Evolutionary conservation across 2,329 filamentous ascomycete genomes (phyloP), one percentile per base, ranked within the genome.

Genomic region (Corinectria fuckeliana): DNA sequence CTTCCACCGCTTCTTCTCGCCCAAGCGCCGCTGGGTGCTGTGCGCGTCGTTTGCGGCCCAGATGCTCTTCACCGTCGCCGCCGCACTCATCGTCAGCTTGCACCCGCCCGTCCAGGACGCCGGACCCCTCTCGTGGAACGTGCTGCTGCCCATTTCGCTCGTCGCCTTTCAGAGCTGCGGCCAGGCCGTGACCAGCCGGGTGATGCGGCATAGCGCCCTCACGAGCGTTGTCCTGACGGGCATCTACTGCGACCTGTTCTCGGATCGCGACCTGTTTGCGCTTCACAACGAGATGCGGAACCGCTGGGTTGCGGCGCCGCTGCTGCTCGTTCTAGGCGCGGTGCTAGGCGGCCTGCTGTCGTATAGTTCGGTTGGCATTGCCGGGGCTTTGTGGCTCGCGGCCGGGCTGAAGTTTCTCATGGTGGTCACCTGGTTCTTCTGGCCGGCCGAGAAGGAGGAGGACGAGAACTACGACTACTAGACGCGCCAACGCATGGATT

Each of bases 161-260:
- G 82, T 93, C 13, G 89, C 90, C 5, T 92, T 94, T 69, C 91
- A 94, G 78, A 88, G 87, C 63, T 89, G 88, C 54, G 91, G 91
- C 0, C 91, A 94, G 73, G 90, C 91, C 1, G 88, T 93, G n/a
- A 85, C 86, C 0, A 91, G 88, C 70, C 80, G 91, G 3, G 87
- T 89, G 0, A 75, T 94, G 61, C 83, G 87, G 66, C 89, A 88
- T 67, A 87, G 86, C 57, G 86, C 88, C 1, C 77, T 94, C 21
- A 93, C 90, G 0, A 92, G 89, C 61, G 90, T 93, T 7, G 91
- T 93, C 6, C 76, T 95, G 65, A 94, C 91, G 1, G 92, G 89
- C 71, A 87, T 91, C 59, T 94, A 93, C 76, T 93, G 90, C 71
- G 91, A 94, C 72, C 72, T 94, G 18, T 92, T 92, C 66, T 89